phyloP scores from a whole-genome alignment of 1,284 basidiomycete species.

The Cryptococcus sp. region DNA sequence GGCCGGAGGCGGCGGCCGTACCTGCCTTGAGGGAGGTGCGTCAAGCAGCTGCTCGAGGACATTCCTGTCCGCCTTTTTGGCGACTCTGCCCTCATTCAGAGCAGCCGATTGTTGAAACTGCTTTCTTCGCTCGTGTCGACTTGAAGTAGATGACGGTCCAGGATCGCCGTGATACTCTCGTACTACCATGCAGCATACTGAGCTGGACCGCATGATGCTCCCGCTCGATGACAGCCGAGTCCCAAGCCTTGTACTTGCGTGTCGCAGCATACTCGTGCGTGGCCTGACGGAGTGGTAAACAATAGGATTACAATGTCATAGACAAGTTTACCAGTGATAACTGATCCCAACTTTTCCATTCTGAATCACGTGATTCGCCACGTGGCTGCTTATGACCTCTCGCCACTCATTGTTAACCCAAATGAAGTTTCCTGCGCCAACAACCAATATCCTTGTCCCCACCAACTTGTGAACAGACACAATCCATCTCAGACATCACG shows the following conservation, averaged over 20 bases:
- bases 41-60: neutral
- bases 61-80: neutral
- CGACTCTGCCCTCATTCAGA: neutral
- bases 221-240: no score
- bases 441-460: no score
- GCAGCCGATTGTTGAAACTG: neutral
- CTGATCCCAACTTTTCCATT: no score
- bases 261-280: neutral
- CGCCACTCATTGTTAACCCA: no score
- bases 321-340: neutral
- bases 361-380: no score
- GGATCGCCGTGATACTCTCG: conserved; percentile 27
- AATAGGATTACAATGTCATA: no score
- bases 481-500: no score
- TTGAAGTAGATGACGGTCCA: conserved; percentile 19
- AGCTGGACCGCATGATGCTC: neutral
- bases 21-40: neutral
- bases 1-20: no score
- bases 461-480: no score
- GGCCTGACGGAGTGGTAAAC: no score
- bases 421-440: no score
- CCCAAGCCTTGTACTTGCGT: neutral
- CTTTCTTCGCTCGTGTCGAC: conserved; percentile 11
- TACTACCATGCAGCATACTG: neutral
- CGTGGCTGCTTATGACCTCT: no score